Percentiles rank a stretch among this genome's conserved stretches.
Evolutionary conservation across 208 protist genomes (phyloP).

Genomic region (Leishmania gerbilli): DNA sequence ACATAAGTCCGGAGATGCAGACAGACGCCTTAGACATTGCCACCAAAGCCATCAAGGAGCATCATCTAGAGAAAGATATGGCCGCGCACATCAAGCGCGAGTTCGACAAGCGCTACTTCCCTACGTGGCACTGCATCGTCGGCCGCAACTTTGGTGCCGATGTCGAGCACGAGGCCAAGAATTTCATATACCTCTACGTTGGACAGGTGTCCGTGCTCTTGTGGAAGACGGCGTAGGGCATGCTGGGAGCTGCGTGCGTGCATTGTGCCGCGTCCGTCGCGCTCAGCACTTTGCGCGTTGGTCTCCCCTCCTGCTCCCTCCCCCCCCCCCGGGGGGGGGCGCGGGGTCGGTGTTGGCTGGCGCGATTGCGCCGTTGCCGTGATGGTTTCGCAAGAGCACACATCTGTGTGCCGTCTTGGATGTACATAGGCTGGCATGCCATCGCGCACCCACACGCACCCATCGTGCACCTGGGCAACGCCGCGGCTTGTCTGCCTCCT

Average conservation of each 20-base stretch:
- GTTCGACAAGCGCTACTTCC: conserved; percentile 98
- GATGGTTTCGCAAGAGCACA: neutral
- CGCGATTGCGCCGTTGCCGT: neutral
- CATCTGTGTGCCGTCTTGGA: neutral
- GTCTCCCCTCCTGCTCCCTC: neutral
- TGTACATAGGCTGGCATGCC: neutral
- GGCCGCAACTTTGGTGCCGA: conserved; percentile 99
- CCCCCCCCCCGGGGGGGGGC: too few relatives aligned
- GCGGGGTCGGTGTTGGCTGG: neutral
- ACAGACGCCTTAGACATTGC: conserved; percentile 98
- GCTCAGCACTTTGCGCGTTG: neutral
- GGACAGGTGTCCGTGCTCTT: conserved; percentile 99
- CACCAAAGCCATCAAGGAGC: conserved; percentile 98
- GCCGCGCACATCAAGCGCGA: conserved; percentile 99
- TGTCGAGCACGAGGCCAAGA: conserved; percentile 99
- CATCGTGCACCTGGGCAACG: neutral
- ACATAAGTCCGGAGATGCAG: conserved; percentile 97
- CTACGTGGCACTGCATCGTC: conserved; percentile 99
- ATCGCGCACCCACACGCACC: neutral
- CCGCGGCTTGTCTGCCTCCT: neutral
- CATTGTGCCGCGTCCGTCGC: neutral
- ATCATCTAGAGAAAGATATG: conserved; percentile 99
- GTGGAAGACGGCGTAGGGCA: conserved; percentile 87
- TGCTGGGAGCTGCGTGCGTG: neutral
- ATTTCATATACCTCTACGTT: conserved; percentile 99